These are phyloP conservation scores for Eimeria praecox DNA, from an alignment of 169 alveolate species.

Conservation along the genomic window DNA sequence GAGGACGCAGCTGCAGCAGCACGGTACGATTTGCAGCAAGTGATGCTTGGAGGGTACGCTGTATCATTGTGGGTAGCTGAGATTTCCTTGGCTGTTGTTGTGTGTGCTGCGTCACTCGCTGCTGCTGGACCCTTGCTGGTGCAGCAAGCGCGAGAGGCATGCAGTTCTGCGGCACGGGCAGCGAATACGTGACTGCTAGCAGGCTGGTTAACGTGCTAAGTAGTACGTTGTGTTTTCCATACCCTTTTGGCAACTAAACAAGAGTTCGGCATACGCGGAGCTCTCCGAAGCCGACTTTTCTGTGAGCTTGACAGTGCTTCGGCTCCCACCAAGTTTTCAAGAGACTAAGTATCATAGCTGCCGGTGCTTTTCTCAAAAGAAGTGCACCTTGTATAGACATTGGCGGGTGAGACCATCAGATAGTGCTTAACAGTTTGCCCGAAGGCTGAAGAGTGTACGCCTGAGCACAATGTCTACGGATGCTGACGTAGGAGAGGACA, in stretches of 20 bases:
- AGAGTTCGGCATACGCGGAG: neutral
- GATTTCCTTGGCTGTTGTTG: neutral
- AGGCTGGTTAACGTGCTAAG: neutral
- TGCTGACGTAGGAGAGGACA: neutral
- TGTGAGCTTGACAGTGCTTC: neutral
- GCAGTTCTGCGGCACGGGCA: neutral
- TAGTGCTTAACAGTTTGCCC: neutral
- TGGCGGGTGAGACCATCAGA: neutral
- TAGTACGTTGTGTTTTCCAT: neutral
- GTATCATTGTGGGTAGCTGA: conserved; percentile 53
- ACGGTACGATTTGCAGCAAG: conserved; percentile 23
- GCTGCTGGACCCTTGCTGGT: conserved; percentile 49
- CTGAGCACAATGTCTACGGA: neutral
- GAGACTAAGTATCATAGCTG: neutral
- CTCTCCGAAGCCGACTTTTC: neutral
- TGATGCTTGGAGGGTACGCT: neutral
- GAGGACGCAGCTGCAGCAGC: neutral
- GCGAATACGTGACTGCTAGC: neutral
- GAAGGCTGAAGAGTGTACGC: neutral
- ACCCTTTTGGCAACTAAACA: neutral
- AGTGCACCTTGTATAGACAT: neutral
- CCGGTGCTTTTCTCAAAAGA: neutral
- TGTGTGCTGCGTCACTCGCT: conserved; percentile 24
- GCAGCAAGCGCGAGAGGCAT: conserved; percentile 11
- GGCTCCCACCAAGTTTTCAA: neutral